Evolutionary conservation across 331 rosid species (phyloP), one percentile per base, ranked within the genome.

Genomic region (Telfairia occidentalis): DNA sequence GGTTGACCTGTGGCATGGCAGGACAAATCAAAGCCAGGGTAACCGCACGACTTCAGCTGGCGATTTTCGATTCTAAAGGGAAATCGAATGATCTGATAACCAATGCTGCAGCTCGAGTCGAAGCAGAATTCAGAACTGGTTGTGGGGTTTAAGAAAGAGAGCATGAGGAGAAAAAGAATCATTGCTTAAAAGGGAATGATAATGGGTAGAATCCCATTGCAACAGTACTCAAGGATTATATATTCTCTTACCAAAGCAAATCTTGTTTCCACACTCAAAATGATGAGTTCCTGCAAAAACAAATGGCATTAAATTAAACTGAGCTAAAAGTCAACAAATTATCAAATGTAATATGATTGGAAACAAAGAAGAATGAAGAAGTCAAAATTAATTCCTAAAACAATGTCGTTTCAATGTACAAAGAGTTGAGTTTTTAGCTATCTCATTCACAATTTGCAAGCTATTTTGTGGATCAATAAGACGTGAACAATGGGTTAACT

Each of bases 11-110:
- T 23, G 0, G 18, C 26, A 13, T 32, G 16, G 76, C 97, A 92
- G 5, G 82, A 78, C 7, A 82, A 58, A 21, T 15, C 79, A 75
- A 90, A 92, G 4, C 96, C 95, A 0, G 88, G 92, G 77, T 81
- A 82, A 3, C 90, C 91, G 37, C 92, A 92, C 6, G 82, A 15
- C 13, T 64, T 4, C 9, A 80, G 70, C 28, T 83, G 87, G 0
- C 4, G 50, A 21, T 50, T 78, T 8, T 73, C 54, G 75, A 84
- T 76, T 21, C 73, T 71, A 69, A 88, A 90, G 0, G 96, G 97
- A 81, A 92, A 92, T 26, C 79, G 81, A 46, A 90, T 84, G 10
- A 8, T 3, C 12, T 84, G 86, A 38, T 79, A 73, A 0, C 45
- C 1, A 0, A 0, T 3, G 18, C 0, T 43, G 78, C 97, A 90